Conservation (phyloP, 768 basidiomycete genomes). For the Suillus americanus region DNA sequence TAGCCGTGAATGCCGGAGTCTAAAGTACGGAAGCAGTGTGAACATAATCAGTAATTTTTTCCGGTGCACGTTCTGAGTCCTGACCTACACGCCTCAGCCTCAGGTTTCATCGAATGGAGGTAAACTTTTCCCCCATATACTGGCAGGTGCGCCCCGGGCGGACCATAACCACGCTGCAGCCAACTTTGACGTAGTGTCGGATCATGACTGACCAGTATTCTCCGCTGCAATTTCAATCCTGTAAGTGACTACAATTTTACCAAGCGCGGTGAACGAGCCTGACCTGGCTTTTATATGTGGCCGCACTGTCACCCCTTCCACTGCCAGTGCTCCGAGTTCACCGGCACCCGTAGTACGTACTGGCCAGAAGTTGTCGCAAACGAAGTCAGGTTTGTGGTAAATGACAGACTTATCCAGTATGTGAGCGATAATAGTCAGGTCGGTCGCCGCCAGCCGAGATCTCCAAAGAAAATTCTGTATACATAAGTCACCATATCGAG, state of each 20-base stretch:
- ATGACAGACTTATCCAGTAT: slow-evolving; percentile 57
- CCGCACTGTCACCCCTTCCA: slow-evolving; percentile 44
- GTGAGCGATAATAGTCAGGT: slow-evolving; percentile 55
- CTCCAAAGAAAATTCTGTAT: slow-evolving; percentile 53
- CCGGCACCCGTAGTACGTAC: slow-evolving; percentile 46
- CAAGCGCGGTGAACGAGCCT: slow-evolving; percentile 10
- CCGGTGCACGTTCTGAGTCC: not conserved
- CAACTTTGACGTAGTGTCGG: not conserved
- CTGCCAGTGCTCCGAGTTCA: slow-evolving; percentile 47
- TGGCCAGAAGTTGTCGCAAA: slow-evolving; percentile 49
- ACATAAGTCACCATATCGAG: slow-evolving; percentile 49
- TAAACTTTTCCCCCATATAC: not conserved
- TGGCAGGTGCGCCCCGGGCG: not conserved
- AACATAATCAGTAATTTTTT: not conserved
- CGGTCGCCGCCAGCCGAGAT: slow-evolving; percentile 56
- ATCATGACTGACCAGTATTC: slow-evolving; percentile 45
- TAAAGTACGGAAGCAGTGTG: slow-evolving; percentile 16
- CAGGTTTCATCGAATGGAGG: not conserved
- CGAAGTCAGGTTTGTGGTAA: slow-evolving; percentile 63
- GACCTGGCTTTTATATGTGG: slow-evolving; percentile 51
- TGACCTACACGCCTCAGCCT: too few species aligned
- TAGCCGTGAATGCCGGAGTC: slow-evolving; percentile 54
- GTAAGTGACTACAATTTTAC: slow-evolving; percentile 4
- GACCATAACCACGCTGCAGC: not conserved
- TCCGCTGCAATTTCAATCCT: slow-evolving; percentile 35